Base-by-base conservation (phyloP, 2,329 filamentous ascomycete genomes). In the Aspergillus sp. region DNA sequence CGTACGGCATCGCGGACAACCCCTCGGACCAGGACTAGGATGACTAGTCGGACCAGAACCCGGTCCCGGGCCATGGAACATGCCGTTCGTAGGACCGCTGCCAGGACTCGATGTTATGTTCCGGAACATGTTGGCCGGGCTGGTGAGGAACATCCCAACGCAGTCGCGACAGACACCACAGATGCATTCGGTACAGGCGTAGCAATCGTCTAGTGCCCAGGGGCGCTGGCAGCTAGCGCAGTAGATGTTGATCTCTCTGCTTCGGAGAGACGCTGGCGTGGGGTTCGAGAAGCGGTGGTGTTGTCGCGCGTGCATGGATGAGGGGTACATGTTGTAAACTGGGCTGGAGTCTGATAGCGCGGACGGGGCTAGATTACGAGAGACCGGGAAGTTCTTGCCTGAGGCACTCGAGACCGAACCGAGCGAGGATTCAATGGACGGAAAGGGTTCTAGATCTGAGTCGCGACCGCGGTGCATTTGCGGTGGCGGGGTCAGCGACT, bases 111-210 rank as follows among this genome's bases (percentile, higher is more conserved):
- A 64, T 0, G 60, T 64, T 41, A 63, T 60, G 44, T 64, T 71
- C 15, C 66, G 53, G 47, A 69, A 69, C 1, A 66, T 64, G 13
- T 65, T 58, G 0, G 70, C 64, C 17, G 71, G 69, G 50, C 69
- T 70, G 52, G 65, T 62, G 45, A 72, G 67, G 55, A 73, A 72
- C 63, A 69, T 64, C 46, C 63, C 61, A 49, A 96, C 89, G 61
- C 91, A 97, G 50, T 89, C 83, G 54, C 85, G 82, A 68, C 93
- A 97, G 44, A 97, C 79, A 13, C 90, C 91, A 65, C 89, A 95
- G 54, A 97, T 95, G 67, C 93, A 97, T 68, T 96, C 90, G 1
- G 90, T 95, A 67, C 91, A 97, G 19, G 91, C 91, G 63, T 90
- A 96, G 30, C 88, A 93, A 60, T 91, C 86, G 60, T 83, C 85